Evolutionary conservation across 1,284 basidiomycete genomes (phyloP), one percentile per base, ranked within the genome.

Genomic region (Schizophyllum commune): DNA sequence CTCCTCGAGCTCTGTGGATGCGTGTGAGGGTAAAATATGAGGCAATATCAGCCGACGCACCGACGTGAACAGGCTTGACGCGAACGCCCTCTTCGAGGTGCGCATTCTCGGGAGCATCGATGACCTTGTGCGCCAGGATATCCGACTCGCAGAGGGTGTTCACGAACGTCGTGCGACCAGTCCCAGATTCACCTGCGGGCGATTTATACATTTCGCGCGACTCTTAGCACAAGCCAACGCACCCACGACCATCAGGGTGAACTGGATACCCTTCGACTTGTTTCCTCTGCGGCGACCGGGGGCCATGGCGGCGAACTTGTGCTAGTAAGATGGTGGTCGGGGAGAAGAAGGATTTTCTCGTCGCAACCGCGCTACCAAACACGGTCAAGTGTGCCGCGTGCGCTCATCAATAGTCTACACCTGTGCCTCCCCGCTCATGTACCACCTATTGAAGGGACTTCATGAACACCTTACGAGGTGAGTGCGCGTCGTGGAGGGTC

Each of bases 201-300:
- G 19, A 32, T 53, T 17, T 32, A 39, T 21, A 56, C 59, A 39
- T 32, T 60, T 13, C 33, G 52, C 34, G 56, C 21, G 52, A 47
- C 33, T 57, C 15, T 47, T 57, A 32, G 52, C 1, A 32, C 20
- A 51, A 53, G 60, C 33, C 9, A 79, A 79, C 86, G 64, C 63
- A 95, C 92, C 92, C 69, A 95, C 92, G 56, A 94, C 92, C 92
- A 94, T 94, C 66, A 94, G 77, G 68, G 93, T 95, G 79, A 96
- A 91, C 78, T 94, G 92, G 59, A 96, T 90, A 69, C 93, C 93
- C 83, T 95, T 96, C 74, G 92, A 89, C 75, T 94, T 94, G 79
- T 92, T 95, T 77, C 89, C 86, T 73, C 91, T 83, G 72, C 90
- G 84, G 76, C 86, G 53, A 55, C 20, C 4, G 53, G 9, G 27